A percentile compares a stretch with the other conserved stretches of the same genome.
These are phyloP conservation scores for Pterula multifida DNA, from an alignment of 1,284 basidiomycete genomes.

Conservation along the genomic window DNA sequence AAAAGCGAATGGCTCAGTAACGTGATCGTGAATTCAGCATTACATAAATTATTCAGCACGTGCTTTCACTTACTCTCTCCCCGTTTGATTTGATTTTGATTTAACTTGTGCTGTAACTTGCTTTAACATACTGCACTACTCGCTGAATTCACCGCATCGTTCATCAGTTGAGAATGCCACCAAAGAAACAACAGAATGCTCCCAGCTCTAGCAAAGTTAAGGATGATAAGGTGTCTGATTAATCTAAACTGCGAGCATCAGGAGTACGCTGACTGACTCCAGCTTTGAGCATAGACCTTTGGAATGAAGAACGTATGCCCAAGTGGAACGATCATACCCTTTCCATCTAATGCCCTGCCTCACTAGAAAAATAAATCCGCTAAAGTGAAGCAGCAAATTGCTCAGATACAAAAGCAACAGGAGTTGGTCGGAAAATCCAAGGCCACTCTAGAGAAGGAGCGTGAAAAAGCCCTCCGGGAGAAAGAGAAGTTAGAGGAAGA, in stretches of 20 bases:
- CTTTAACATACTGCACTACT: too few species aligned
- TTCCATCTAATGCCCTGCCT: constrained; percentile 6
- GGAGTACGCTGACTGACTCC: constrained; percentile 15
- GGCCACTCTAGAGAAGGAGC: constrained; percentile 71
- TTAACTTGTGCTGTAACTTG: too few species aligned
- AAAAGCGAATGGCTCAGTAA: not conserved
- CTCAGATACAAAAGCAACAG: constrained; percentile 68
- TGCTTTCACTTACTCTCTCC: not conserved
- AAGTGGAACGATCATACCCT: constrained; percentile 2
- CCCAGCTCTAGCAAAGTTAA: constrained; percentile 46
- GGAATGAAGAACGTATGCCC: constrained; percentile 76
- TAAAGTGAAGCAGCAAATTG: constrained; percentile 83
- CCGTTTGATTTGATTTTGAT: not conserved
- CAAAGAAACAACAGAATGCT: constrained; percentile 46
- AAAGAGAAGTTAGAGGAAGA: constrained; percentile 77
- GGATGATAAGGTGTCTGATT: constrained; percentile 50
- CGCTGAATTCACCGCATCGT: not conserved
- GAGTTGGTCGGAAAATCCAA: constrained; percentile 67
- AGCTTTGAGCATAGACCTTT: constrained; percentile 50
- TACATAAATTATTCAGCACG: not conserved
- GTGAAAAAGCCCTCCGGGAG: constrained; percentile 66
- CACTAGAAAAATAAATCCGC: constrained; percentile 86
- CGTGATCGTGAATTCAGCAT: not conserved
- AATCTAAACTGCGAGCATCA: constrained; percentile 11
- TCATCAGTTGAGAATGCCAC: constrained; percentile 42